Conservation (phyloP, 148 eudicot species). For the Agrostemma githago region DNA sequence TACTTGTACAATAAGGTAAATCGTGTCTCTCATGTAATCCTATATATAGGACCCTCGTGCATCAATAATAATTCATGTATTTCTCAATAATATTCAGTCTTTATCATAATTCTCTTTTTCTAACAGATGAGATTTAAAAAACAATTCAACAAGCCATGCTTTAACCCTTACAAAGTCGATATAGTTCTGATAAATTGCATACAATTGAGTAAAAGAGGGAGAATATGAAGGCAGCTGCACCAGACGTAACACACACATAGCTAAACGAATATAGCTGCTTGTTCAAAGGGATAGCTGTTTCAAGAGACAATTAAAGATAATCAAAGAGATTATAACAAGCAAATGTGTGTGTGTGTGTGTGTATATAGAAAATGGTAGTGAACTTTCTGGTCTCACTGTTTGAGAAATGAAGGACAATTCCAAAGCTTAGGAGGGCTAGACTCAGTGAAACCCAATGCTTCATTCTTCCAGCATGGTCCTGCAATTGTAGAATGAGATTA, state of each 20-base stretch:
- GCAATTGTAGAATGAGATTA: constrained; percentile 8
- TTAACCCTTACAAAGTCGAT: background rate
- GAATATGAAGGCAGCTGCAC: constrained; percentile 66
- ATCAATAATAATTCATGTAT: too few species aligned
- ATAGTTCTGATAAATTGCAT: constrained; percentile 11
- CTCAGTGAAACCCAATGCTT: constrained; percentile 71
- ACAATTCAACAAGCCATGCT: background rate
- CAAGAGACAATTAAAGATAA: constrained; percentile 4
- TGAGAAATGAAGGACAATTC: constrained; percentile 66
- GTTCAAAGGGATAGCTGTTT: constrained; percentile 83
- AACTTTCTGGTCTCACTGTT: constrained; percentile 38
- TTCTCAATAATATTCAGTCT: too few species aligned
- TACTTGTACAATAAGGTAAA: too few species aligned
- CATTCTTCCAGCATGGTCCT: constrained; percentile 70
- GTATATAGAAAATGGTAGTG: background rate
- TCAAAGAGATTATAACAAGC: background rate
- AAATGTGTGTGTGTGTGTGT: background rate
- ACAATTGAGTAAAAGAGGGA: constrained; percentile 65
- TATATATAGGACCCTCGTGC: too few species aligned
- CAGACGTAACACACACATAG: constrained; percentile 81
- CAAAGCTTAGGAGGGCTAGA: constrained; percentile 48
- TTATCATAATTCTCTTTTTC: too few species aligned
- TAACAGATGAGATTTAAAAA: too few species aligned
- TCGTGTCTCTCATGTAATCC: too few species aligned
- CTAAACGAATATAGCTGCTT: constrained; percentile 88